Percentiles rank a stretch among this genome's conserved stretches.
phyloP scores from a whole-genome alignment of 2,329 filamentous ascomycete genomes.

The Stachybotrys elegans region DNA sequence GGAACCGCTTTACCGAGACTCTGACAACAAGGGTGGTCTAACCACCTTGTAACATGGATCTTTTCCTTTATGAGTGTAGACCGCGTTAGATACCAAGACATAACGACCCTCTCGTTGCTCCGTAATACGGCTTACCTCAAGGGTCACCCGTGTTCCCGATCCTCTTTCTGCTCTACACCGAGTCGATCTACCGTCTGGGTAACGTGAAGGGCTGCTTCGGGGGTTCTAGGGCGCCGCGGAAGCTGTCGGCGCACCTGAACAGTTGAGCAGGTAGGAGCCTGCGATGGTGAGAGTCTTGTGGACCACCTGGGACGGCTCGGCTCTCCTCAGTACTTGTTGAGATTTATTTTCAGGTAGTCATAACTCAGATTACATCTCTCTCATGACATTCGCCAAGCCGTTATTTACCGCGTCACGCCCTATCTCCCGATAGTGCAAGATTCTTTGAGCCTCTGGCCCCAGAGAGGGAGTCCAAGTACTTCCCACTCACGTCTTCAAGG shows the following conservation, averaged over 20 bases:
- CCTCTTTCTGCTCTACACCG: constrained; percentile 12
- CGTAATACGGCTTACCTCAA: constrained; percentile 8
- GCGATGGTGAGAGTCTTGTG: too few species aligned
- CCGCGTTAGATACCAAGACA: constrained; percentile 6
- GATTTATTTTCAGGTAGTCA: too few species aligned
- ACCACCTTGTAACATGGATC: constrained; percentile 8
- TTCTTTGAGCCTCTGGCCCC: neutral
- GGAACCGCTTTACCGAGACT: constrained; percentile 13
- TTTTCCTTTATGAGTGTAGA: constrained; percentile 10
- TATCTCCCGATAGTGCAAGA: neutral
- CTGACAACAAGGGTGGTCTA: constrained; percentile 10
- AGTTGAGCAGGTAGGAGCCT: too few species aligned
- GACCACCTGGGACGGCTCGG: too few species aligned
- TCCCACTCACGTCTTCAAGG: constrained; percentile 2
- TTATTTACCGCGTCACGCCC: too few species aligned
- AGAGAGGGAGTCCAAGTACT: constrained; percentile 3
- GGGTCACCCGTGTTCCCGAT: constrained; percentile 13
- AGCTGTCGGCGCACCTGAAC: too few species aligned
- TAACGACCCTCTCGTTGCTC: constrained; percentile 3
- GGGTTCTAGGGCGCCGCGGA: too few species aligned
- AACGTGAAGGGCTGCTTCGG: constrained; percentile 9
- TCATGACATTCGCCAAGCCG: too few species aligned
- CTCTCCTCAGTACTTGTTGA: too few species aligned
- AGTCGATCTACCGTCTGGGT: constrained; percentile 9
- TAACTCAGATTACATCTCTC: too few species aligned